phyloP scores from a whole-genome alignment of 2,329 filamentous ascomycete species.

The Trichophyton benhamiae region DNA sequence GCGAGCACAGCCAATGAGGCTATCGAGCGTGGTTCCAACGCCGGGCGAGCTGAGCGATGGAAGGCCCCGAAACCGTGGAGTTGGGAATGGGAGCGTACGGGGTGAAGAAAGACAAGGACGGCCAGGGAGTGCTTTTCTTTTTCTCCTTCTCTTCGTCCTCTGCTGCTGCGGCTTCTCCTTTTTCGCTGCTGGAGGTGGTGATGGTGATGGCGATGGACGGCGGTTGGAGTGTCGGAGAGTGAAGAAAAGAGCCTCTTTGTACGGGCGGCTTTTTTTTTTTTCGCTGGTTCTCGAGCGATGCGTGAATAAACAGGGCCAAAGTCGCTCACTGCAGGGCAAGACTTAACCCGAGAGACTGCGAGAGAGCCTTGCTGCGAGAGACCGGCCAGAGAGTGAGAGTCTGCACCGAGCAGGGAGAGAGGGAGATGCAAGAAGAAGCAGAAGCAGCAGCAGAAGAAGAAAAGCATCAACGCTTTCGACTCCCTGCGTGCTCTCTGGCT shows the following conservation, averaged over 20 bases:
- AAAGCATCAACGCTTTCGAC: background rate
- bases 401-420: background rate
- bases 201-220: too few relatives aligned
- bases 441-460: background rate
- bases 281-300: too few relatives aligned
- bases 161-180: background rate
- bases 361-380: background rate
- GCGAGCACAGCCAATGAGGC: constrained; percentile 7
- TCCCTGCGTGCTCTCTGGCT: too few relatives aligned
- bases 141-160: background rate
- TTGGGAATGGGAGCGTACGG: constrained; percentile 7
- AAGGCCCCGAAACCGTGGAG: constrained; percentile 13
- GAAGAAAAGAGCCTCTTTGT: background rate
- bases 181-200: background rate
- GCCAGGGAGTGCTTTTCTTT: background rate
- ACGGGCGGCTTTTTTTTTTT: too few relatives aligned
- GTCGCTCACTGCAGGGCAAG: too few relatives aligned
- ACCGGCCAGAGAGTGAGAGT: too few relatives aligned
- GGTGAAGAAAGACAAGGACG: background rate
- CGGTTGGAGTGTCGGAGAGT: background rate
- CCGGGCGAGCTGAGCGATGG: constrained; percentile 1
- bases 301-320: too few relatives aligned
- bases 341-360: background rate
- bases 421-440: background rate
- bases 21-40: constrained; percentile 9